Evolutionary conservation across 202 grass and related monocot species (phyloP), one percentile per base, ranked within the genome.

Genomic region (Bolboschoenoplectus hybrid): DNA sequence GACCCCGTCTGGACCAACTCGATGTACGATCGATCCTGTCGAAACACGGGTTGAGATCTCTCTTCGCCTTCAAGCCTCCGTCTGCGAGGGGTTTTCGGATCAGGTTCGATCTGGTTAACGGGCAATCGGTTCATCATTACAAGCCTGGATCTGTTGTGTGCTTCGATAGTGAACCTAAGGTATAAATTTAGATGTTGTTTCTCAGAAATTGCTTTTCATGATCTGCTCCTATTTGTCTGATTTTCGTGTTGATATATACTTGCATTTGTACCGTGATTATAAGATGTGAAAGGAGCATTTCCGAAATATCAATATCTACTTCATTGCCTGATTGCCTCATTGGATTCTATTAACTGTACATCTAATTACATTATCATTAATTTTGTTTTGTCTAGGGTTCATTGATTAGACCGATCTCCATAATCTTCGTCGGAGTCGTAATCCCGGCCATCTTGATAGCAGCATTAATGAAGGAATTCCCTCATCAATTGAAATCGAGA

Each of bases 91-190:
- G 90, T 45, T 89, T 93, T 73, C 89, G 58, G 84, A 93, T 96
- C 86, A 86, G 94, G 74, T 82, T 71, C 50, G 84, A 86, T 19
- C 89, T 44, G 35, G 81, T 17, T 71, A 79, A 32, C 17, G 88
- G 91, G 68, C 76, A 74, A 83, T 97, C 91, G 61, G 82, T 85
- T 47, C 67, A 90, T 81, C 87, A 47, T 39, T 97, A 90, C 87
- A 87, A 89, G 67, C 86, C 89, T 67, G 91, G 85, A 88, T 80
- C 91, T 62, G 87, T 83, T 86, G 79, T 97, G 85, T 66, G 62
- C 88, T 87, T 97, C 66, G 91, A 97, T 61, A 92, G 91, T 85
- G 91, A 90, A 70, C 91, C 91, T 70, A 90, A 83, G 87, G 94
- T 93, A 26, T 26, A 63, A n/a, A 49, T 17, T 66, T 77, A 38